These are phyloP conservation scores for Effrenium voratum DNA, from an alignment of 73 alveolate species.

Conservation along the genomic window DNA sequence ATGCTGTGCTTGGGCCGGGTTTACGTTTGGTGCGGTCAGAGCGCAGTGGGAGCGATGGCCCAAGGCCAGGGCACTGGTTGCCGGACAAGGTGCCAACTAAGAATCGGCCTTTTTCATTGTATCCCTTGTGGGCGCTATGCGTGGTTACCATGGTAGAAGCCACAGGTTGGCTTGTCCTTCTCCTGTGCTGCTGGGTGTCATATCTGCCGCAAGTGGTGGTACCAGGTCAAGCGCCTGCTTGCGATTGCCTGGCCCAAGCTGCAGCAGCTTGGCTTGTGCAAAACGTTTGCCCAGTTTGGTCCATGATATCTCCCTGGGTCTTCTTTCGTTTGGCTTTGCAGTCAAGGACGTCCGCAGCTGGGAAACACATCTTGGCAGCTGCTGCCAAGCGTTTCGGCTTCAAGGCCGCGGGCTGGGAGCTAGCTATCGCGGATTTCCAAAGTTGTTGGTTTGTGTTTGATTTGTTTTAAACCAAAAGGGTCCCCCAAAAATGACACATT, in stretches of 20 bases:
- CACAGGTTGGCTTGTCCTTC: neutral
- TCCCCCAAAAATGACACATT: too few species aligned
- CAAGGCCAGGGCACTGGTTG: too few species aligned
- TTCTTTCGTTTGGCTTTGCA: neutral
- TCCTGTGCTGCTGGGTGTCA: neutral
- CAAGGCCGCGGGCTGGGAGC: conserved; percentile 12
- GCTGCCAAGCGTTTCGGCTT: conserved; percentile 59
- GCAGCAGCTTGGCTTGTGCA: conserved; percentile 27
- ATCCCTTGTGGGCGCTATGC: neutral
- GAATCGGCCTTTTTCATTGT: too few species aligned
- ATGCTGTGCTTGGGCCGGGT: too few species aligned
- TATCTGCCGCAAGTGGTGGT: neutral
- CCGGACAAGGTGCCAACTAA: too few species aligned
- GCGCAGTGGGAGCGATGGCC: too few species aligned
- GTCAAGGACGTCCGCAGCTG: conserved; percentile 83
- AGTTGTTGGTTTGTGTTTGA: too few species aligned
- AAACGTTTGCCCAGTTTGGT: neutral
- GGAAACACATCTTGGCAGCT: conserved; percentile 83
- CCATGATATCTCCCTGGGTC: neutral
- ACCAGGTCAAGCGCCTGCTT: conserved; percentile 53
- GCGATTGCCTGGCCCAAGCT: conserved; percentile 72
- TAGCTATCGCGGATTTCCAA: too few species aligned
- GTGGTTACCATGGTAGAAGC: neutral
- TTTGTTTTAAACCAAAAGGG: too few species aligned
- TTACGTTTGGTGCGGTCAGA: too few species aligned